Base-by-base conservation (phyloP, 2,329 filamentous ascomycete genomes). In the Pseudocercospora eumusae region DNA sequence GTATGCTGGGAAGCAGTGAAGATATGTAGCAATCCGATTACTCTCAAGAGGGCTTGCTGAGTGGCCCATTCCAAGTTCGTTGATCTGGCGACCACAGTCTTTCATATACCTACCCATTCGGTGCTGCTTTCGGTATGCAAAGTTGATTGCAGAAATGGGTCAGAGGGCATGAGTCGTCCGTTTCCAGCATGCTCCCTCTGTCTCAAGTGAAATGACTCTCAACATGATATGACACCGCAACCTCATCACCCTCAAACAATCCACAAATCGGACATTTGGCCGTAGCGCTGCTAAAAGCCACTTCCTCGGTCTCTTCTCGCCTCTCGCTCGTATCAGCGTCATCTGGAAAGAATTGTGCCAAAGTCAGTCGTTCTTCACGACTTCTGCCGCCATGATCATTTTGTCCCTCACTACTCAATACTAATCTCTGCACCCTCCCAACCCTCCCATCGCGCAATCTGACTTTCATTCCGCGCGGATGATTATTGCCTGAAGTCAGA, bases 371-470 rank as follows among this genome's bases (percentile, higher is more conserved):
- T 31, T 36, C 57, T 31, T n/a, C 20, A 5, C 9, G 40, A 5
- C 4, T 54, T 42, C 61, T 15, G 20, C 42, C 47, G 47, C 36
- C 8, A 31, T 28, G 8, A 28, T 28, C 27, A 9, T 28, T 28
- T 7, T 54, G 56, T 61, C 31, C 60, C 76, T 79, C 75, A n/a
- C n/a, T n/a, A n/a, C n/a, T n/a, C n/a, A n/a, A n/a, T n/a, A n/a
- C n/a, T n/a, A 91, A 81, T 49, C 81, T 79, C 75, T 93, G 90
- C 27, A 93, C 90, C 15, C 90, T 79, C 1, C 90, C 90, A 2
- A 93, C 84, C 25, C 88, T 82, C 1, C 90, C 90, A 73, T 90
- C 88, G 1, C 79, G 77, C 5, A 93, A 79, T 2, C 90, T 84
- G 23, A 93, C 69, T 75, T 93, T 93, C 78, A 93, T 90, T 36